Conservation (phyloP, 2,329 filamentous ascomycete species). For the Fusarium citri region DNA sequence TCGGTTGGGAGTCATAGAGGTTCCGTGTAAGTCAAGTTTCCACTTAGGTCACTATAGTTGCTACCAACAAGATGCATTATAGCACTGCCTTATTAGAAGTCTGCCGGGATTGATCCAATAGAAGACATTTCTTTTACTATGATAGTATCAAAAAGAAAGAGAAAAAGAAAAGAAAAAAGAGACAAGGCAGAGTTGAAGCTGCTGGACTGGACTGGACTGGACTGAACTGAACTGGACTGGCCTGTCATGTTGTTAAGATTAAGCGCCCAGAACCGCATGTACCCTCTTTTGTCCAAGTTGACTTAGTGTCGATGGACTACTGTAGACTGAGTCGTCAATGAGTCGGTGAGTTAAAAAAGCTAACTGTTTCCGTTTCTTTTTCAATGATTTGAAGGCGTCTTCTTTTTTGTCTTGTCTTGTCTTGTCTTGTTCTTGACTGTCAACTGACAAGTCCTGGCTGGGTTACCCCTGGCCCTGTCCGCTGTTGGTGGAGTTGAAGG, state of each 20-base stretch:
- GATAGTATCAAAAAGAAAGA: not conserved
- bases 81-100: not conserved
- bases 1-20: not conserved
- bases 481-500: constrained; percentile 33
- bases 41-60: not conserved
- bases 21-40: constrained; percentile 15
- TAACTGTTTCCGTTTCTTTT: not conserved
- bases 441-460: not conserved
- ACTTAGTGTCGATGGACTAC: constrained; percentile 6
- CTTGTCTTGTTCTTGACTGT: no score
- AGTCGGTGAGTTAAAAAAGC: constrained; percentile 15
- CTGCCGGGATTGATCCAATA: not conserved
- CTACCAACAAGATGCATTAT: not conserved
- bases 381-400: not conserved
- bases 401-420: not conserved
- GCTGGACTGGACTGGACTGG: not conserved
- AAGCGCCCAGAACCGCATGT: constrained; percentile 23
- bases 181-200: constrained; percentile 13
- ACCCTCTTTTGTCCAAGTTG: constrained; percentile 11
- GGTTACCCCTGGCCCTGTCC: constrained; percentile 14
- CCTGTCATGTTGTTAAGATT: constrained; percentile 5
- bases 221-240: not conserved
- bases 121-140: not conserved
- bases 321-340: constrained; percentile 3
- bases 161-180: not conserved